Evolutionary conservation across 208 protist genomes (phyloP), one percentile per base, ranked within the genome.

Genomic region (Sergeia podlipaevii): DNA sequence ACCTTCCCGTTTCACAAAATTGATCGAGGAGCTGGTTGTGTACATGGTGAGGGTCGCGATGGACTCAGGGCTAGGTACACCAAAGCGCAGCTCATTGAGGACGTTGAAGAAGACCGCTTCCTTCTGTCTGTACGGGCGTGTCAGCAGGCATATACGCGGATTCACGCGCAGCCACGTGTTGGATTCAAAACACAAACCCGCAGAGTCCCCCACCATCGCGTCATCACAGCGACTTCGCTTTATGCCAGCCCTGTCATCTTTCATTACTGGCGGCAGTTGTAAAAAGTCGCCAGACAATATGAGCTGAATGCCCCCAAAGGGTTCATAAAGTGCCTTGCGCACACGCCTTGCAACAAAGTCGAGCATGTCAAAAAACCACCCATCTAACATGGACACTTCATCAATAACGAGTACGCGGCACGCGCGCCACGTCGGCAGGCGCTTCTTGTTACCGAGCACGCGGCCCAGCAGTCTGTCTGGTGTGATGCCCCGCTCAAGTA

Each of bases 251-350:
- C 28, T 33, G 3, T 23, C 21, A 13, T 70, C 41, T 30, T 69
- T 72, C 32, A 44, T 49, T 10, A 96, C 79, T 6, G 89, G 89
- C 1, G 85, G 84, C 33, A 97, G 71, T 74, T 97, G 91, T 8
- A 97, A 72, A 55, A 97, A 97, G 58, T 97, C 93, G 18, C 93
- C 93, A 3, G 77, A 91, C 32, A 97, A 64, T 32, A 97, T 74
- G 8, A 97, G 52, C 72, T 97, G 93, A 39, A 97, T 89, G 37
- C 91, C 93, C 26, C 93, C 93, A 63, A 97, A 97, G 3, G 91
- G 80, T 38, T 67, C 68, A 17, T 58, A 32, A 4, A 27, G 54
- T 10, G 44, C 55, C 24, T 77, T 67, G 51, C 88, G 86, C 37
- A 95, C 70, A 10, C 55, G 47, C 0, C 84, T 77, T 8, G 84